These are phyloP conservation scores for Aspergillus sp. DNA, from an alignment of 2,329 filamentous ascomycete species.

Conservation along the genomic window DNA sequence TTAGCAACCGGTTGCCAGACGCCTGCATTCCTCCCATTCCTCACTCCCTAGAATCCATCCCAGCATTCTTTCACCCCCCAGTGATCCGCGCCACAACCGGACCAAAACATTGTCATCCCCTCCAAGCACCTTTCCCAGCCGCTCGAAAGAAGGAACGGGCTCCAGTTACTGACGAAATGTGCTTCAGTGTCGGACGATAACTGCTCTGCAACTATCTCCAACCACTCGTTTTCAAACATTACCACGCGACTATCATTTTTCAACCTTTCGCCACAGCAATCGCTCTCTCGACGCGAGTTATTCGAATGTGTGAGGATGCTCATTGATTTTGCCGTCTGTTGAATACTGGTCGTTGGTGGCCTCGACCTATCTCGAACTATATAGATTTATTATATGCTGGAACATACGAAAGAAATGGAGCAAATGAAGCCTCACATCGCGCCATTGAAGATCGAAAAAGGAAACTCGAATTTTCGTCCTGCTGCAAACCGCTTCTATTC, in stretches of 20 bases:
- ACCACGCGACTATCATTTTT: not conserved
- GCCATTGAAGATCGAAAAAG: slow-evolving; percentile 40
- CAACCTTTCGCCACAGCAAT: not conserved
- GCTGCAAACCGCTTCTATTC: slow-evolving; percentile 23
- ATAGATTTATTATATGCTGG: not conserved
- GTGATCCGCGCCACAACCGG: slow-evolving; percentile 16
- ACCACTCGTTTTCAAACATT: not conserved
- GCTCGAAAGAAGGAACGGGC: slow-evolving; percentile 11
- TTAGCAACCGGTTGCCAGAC: slow-evolving; percentile 21
- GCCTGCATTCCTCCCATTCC: slow-evolving; percentile 32
- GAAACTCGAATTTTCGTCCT: slow-evolving; percentile 26
- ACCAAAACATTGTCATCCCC: slow-evolving; percentile 18
- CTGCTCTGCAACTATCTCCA: slow-evolving; percentile 1
- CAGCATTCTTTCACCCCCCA: slow-evolving; percentile 29
- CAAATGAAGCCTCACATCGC: slow-evolving; percentile 37
- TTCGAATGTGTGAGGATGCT: slow-evolving; percentile 25
- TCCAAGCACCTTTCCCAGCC: slow-evolving; percentile 17
- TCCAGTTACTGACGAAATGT: slow-evolving; percentile 9
- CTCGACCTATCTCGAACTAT: slow-evolving; percentile 7
- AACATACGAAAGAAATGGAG: slow-evolving; percentile 32
- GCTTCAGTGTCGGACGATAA: slow-evolving; percentile 7
- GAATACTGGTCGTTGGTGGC: slow-evolving; percentile 36
- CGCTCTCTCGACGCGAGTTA: not conserved
- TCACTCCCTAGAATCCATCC: slow-evolving; percentile 19
- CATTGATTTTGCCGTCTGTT: slow-evolving; percentile 25